phyloP scores from a whole-genome alignment of 768 basidiomycete species.

The Rhodotorula sphaerocarpa region DNA sequence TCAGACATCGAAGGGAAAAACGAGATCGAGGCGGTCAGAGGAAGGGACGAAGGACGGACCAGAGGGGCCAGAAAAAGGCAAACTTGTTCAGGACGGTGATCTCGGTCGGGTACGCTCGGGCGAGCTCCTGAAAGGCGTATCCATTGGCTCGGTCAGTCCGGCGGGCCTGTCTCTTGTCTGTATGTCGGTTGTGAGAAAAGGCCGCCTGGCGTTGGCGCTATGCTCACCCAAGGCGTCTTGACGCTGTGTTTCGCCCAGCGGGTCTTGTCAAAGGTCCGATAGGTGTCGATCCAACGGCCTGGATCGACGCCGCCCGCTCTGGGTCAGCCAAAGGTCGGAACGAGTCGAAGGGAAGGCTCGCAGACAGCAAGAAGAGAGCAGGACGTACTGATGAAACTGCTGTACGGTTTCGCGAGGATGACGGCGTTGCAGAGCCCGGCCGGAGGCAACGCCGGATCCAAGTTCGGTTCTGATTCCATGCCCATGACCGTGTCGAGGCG shows the following conservation, averaged over 20 bases:
- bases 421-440: constrained; percentile 38
- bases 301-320: too few relatives aligned
- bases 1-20: too few relatives aligned
- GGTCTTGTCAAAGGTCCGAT: constrained; percentile 31
- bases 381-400: constrained; percentile 27
- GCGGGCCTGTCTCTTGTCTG: too few relatives aligned
- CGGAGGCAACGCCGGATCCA: constrained; percentile 23
- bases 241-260: constrained; percentile 34
- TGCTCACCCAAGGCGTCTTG: constrained; percentile 30
- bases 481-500: constrained; percentile 32
- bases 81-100: constrained; percentile 44
- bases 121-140: constrained; percentile 37
- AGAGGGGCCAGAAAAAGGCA: constrained; percentile 46
- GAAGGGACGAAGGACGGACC: constrained; percentile 31
- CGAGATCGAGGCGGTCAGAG: not conserved
- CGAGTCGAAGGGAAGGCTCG: too few relatives aligned
- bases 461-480: constrained; percentile 36
- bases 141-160: too few relatives aligned
- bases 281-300: constrained; percentile 36
- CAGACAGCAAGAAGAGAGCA: too few relatives aligned
- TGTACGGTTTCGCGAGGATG: constrained; percentile 34
- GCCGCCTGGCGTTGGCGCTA: too few relatives aligned
- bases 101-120: constrained; percentile 41
- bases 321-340: too few relatives aligned
- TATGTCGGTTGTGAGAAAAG: too few relatives aligned